These are phyloP conservation scores for Galerina sulciceps DNA, from an alignment of 768 basidiomycete genomes.

Conservation along the genomic window DNA sequence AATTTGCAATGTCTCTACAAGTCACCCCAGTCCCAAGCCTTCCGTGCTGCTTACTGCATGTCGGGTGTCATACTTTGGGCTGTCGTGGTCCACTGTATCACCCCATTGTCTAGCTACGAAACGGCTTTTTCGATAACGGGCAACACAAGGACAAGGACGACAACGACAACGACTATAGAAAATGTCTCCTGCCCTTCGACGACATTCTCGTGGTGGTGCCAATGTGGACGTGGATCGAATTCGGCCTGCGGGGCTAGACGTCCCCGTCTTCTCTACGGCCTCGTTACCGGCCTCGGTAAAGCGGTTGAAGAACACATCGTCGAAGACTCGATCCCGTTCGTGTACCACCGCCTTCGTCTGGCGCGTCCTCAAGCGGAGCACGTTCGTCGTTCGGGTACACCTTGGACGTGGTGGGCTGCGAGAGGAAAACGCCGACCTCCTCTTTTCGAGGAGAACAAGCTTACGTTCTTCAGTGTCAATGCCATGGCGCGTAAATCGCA, in stretches of 20 bases:
- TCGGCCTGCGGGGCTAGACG: slow-evolving; percentile 11
- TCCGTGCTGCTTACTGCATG: slow-evolving; percentile 7
- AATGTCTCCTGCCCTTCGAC: too few species aligned
- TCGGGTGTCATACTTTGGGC: slow-evolving; percentile 9
- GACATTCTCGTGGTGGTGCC: slow-evolving; percentile 5
- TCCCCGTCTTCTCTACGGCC: slow-evolving; percentile 11
- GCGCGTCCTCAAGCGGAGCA: slow-evolving; percentile 7
- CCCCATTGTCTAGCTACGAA: background rate
- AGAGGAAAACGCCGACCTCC: slow-evolving; percentile 6
- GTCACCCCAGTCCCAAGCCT: slow-evolving; percentile 16
- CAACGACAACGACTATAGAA: too few species aligned
- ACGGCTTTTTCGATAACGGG: too few species aligned
- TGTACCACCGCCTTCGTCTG: slow-evolving; percentile 11
- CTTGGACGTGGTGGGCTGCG: slow-evolving; percentile 7
- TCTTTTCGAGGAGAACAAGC: slow-evolving; percentile 10
- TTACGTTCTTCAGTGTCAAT: slow-evolving; percentile 10
- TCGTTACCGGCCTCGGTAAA: slow-evolving; percentile 4
- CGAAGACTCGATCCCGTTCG: slow-evolving; percentile 9
- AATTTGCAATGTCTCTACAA: slow-evolving; percentile 12
- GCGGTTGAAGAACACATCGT: slow-evolving; percentile 9
- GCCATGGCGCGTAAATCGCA: slow-evolving; percentile 6
- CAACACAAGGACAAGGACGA: too few species aligned
- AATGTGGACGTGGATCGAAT: slow-evolving; percentile 12
- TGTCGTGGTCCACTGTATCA: slow-evolving; percentile 11
- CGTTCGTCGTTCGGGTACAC: slow-evolving; percentile 9